These are phyloP conservation scores for Naganishia albida DNA, from an alignment of 1,284 basidiomycete species.

Conservation along the genomic window DNA sequence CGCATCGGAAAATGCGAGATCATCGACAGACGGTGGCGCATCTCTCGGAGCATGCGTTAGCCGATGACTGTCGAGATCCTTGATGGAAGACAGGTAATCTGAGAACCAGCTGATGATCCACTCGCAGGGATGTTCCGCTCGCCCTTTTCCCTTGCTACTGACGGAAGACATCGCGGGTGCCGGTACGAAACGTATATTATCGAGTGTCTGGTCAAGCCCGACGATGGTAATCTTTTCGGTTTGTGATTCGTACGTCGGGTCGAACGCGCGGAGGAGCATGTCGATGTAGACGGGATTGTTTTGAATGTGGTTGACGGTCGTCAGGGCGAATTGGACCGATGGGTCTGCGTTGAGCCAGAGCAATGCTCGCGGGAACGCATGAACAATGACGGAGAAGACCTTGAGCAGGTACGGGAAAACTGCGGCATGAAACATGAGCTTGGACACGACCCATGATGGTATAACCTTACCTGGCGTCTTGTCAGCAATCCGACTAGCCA, in stretches of 20 bases:
- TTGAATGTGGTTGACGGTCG: constrained; percentile 77
- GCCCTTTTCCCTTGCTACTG: constrained; percentile 38
- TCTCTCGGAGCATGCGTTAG: constrained; percentile 19
- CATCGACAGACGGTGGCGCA: constrained; percentile 44
- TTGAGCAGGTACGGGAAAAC: constrained; percentile 68
- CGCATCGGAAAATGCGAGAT: constrained; percentile 65
- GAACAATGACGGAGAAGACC: constrained; percentile 55
- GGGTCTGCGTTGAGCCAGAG: constrained; percentile 67
- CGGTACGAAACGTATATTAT: not conserved
- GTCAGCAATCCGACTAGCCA: constrained; percentile 40
- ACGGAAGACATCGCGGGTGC: not conserved
- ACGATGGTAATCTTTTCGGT: not conserved
- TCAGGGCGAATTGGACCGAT: constrained; percentile 59
- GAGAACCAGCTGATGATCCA: constrained; percentile 29
- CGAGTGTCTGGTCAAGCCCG: constrained; percentile 15
- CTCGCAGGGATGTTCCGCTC: constrained; percentile 17
- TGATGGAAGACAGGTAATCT: constrained; percentile 25
- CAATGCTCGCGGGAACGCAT: constrained; percentile 60
- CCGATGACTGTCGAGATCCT: constrained; percentile 25
- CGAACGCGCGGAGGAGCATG: constrained; percentile 53
- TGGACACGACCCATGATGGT: constrained; percentile 58
- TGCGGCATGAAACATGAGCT: constrained; percentile 55
- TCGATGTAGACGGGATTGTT: constrained; percentile 67
- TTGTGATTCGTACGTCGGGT: constrained; percentile 10
- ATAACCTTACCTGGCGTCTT: constrained; percentile 43